Evolutionary conservation across 768 basidiomycete genomes (phyloP), one percentile per base, ranked within the genome.

Genomic region (Lentinus tigrinus): DNA sequence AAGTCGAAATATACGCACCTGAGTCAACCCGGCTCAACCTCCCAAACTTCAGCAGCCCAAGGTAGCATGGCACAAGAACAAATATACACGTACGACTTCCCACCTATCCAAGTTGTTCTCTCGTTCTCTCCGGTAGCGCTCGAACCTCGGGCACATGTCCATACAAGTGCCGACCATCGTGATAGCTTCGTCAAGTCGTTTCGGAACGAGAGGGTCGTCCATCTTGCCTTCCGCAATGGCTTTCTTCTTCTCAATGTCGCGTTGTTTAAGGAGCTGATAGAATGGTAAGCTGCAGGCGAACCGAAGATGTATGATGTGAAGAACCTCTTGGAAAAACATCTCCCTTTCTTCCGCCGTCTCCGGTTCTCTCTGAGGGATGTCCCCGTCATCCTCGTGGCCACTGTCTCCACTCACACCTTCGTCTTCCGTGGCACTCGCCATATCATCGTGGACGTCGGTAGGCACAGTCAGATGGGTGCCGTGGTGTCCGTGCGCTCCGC

Each of bases 71-170:
- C 31, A 54, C 17, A 44, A 40, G 17, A 52, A 40, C 47, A 28
- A 40, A 19, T 37, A 52, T 43, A 48, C 44, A 79, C 89, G 62
- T 74, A 95, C 92, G 61, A 81, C 85, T 77, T 97, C 95, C 83
- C 87, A 89, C 65, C 86, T 83, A 60, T 90, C 88, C 1, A 98
- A 79, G 64, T 93, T 91, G 70, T 91, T 91, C 70, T 95, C 91
- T 60, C 87, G 82, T 70, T 98, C 93, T 37, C 96, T 81, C 62
- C 93, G 81, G 70, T 96, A 95, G 26, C 91, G 81, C 72, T 98
- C 96, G 67, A 93, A 97, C 40, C 89, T 84, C 3, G 95, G 95
- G 69, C 95, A 98, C 94, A 98, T 97, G 59, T 91, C 88, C 75
- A 80, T 74, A 67, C 96, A 98, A 1, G 93, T 95, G 23, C 95